These are phyloP conservation scores for Nakaseomyces bracarensis DNA, from an alignment of 1,139 yeast species.

Conservation along the genomic window DNA sequence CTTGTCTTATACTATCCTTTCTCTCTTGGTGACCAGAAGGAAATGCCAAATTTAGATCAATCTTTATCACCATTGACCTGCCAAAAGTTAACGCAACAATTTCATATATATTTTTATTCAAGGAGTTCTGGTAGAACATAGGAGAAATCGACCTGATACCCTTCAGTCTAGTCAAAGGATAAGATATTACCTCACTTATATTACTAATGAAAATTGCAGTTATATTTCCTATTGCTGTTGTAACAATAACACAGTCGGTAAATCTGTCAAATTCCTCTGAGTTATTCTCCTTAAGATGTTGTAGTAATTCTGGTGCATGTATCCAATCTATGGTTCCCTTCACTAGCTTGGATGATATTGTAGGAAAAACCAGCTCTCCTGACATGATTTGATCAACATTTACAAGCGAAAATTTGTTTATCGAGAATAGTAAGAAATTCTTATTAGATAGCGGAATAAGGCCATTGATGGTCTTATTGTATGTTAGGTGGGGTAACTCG, in stretches of 20 bases:
- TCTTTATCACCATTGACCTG: not conserved
- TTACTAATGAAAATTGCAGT: conserved; percentile 4
- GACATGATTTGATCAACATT: conserved; percentile 28
- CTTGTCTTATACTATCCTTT: not conserved
- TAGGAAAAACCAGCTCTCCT: conserved; percentile 20
- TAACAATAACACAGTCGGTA: conserved; percentile 16
- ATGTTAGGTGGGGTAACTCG: not conserved
- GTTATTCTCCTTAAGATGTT: conserved; percentile 11
- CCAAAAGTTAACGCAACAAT: not conserved
- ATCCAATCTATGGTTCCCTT: conserved; percentile 18
- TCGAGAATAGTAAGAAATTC: not conserved
- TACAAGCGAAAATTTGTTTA: conserved; percentile 12
- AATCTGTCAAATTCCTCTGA: conserved; percentile 10
- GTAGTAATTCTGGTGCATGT: conserved; percentile 16
- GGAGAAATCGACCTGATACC: conserved; percentile 19
- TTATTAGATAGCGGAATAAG: not conserved
- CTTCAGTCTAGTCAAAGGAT: conserved; percentile 24
- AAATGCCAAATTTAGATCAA: not conserved
- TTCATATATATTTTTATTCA: not conserved
- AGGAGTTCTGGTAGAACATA: not conserved
- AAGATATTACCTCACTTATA: conserved; percentile 13
- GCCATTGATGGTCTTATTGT: not conserved
- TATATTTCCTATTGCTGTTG: conserved; percentile 21
- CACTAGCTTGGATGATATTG: conserved; percentile 12
- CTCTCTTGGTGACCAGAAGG: not conserved